These are phyloP conservation scores for Nicotiana undulata DNA, from an alignment of 257 asterid species.

Conservation along the genomic window DNA sequence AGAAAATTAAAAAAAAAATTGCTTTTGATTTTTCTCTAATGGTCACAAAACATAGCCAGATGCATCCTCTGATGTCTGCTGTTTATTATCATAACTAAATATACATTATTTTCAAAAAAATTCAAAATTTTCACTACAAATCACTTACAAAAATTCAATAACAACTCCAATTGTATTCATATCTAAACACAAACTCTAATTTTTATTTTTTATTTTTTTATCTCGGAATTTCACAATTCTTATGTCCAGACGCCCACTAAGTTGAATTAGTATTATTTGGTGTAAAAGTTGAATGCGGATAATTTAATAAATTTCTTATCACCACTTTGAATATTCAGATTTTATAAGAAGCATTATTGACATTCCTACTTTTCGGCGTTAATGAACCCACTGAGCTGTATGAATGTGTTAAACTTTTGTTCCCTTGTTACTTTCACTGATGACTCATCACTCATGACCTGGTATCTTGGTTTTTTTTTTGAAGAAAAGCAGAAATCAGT, in stretches of 20 bases:
- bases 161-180: no score
- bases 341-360: background rate
- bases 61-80: background rate
- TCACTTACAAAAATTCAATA: no score
- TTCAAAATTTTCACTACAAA: no score
- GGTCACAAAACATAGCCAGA: background rate
- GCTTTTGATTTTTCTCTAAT: background rate
- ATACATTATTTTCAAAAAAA: no score
- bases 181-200: no score
- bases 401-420: background rate
- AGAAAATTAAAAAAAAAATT: background rate
- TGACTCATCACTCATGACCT: background rate
- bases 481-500: background rate
- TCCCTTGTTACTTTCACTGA: background rate
- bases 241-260: no score
- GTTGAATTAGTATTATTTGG: no score
- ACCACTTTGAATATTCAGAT: background rate
- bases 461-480: background rate
- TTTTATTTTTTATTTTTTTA: no score
- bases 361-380: background rate
- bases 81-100: no score
- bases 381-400: background rate
- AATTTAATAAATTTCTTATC: background rate
- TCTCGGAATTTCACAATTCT: no score
- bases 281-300: no score